These are phyloP conservation scores for Epicoccum sorghinum DNA, from an alignment of 2,329 filamentous ascomycete genomes.

Conservation along the genomic window DNA sequence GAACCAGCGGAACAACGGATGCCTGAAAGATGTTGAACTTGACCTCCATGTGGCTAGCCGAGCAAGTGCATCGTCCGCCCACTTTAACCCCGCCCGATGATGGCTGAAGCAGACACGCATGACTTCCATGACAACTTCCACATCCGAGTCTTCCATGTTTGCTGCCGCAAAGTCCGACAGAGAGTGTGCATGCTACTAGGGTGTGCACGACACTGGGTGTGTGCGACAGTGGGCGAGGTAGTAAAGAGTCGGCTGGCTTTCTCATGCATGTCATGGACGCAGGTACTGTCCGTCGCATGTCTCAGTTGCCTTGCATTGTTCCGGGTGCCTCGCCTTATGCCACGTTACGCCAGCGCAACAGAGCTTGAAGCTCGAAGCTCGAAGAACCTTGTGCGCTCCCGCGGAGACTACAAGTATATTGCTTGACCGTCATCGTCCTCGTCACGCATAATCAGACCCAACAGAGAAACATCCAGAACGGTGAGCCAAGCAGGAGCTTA, in stretches of 20 bases:
- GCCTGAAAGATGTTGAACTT: slow-evolving; percentile 17
- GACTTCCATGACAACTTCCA: background rate
- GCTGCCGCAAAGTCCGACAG: background rate
- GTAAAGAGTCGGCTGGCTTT: no score
- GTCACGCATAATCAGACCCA: no score
- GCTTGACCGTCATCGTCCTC: no score
- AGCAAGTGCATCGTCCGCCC: background rate
- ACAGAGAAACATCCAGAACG: no score
- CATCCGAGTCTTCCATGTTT: background rate
- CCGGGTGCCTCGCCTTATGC: background rate
- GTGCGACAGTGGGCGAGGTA: background rate
- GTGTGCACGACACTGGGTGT: background rate
- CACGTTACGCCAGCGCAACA: slow-evolving; percentile 1
- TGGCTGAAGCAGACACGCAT: background rate
- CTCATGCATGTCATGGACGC: no score
- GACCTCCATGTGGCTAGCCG: slow-evolving; percentile 21
- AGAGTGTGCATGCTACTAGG: background rate
- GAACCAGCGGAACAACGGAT: slow-evolving; percentile 27
- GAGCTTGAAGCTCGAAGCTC: background rate
- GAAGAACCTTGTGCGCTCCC: no score
- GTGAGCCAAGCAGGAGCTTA: no score
- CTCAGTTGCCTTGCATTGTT: background rate
- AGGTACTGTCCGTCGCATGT: background rate
- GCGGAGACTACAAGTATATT: no score
- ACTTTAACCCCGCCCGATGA: slow-evolving; percentile 3